Evolutionary conservation across 352 stramenopile species (phyloP).

Genomic region (Plasmopara halstedii): DNA sequence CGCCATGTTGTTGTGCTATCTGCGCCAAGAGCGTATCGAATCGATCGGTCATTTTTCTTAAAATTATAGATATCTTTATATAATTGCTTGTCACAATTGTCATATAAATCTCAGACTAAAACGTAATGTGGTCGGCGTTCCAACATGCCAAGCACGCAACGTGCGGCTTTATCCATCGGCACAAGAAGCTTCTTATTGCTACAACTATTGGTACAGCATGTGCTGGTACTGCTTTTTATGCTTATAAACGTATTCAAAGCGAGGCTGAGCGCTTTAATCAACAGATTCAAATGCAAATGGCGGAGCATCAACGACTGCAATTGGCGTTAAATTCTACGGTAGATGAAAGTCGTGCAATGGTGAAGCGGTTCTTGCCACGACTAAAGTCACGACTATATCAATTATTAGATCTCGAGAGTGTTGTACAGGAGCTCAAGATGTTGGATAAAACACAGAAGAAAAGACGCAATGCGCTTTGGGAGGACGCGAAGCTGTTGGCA

Average conservation of each 20-base stretch:
- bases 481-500: conserved; percentile 61
- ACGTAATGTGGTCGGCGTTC: conserved; percentile 68
- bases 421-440: conserved; percentile 67
- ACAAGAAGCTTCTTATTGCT: conserved; percentile 56
- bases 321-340: conserved; percentile 59
- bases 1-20: conserved; percentile 90
- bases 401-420: conserved; percentile 55
- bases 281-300: conserved; percentile 67
- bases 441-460: conserved; percentile 59
- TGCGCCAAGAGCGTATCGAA: conserved; percentile 87
- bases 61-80: background rate
- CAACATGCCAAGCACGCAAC: conserved; percentile 40
- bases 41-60: conserved; percentile 13
- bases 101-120: background rate
- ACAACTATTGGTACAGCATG: conserved; percentile 41
- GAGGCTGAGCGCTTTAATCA: conserved; percentile 64
- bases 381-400: conserved; percentile 55
- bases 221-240: conserved; percentile 56
- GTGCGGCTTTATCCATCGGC: conserved; percentile 56
- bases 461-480: conserved; percentile 59
- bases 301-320: conserved; percentile 68
- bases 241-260: conserved; percentile 50
- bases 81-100: background rate
- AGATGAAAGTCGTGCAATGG: conserved; percentile 65
- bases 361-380: conserved; percentile 64